Base-by-base conservation (phyloP, 805 yeast genomes). In the Middelhovenomyces tepae region DNA sequence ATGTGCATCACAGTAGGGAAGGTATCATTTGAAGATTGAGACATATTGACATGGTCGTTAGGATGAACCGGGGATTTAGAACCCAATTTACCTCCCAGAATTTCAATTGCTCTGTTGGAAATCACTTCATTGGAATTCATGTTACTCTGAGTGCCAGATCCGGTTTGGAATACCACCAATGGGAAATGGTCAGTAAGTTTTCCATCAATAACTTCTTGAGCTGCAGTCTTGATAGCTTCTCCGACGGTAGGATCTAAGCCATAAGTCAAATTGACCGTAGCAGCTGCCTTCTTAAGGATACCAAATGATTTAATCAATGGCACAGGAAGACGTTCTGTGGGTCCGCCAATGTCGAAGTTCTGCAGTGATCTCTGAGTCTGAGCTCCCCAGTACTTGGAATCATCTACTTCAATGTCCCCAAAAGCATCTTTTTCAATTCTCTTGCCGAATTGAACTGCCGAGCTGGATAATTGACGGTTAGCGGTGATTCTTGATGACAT, bases 1-100 rank as follows among this genome's bases (percentile, higher is more conserved):
- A 91, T 89, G 68, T 91, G 98, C 98, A 91, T 91, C 36, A 89
- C 98, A 22, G 98, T 87, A 48, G 98, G 98, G 82, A 91, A 91
- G 35, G 97, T 91, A 65, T 91, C 98, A 61, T 91, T 91, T 29
- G 95, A 85, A n/a, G 95, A 84, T 67, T 91, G 97, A 13, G 95
- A 83, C 84, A 85, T 87, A 71, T 91, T 91, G 53, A 87, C 93
- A 65, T 91, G 97, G 63, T 91, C 97, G 65, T 91, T 91, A 46
- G 98, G 98, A 64, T 91, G 98, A 36, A 91, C 95, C 20, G 95
- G 95, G 43, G 64, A 71, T 69, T 91, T 91, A 42, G 95, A 78
- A 41, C 98, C 98, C 54, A 80, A 64, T 54, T 69, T 71, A 40
- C 97, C 98, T 43, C 96, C 97, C 46, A 91, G 71, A 34, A 91